Evolutionary conservation across 2,329 filamentous ascomycete genomes (phyloP), one percentile per base, ranked within the genome.

Genomic region (Epichloe scottii): DNA sequence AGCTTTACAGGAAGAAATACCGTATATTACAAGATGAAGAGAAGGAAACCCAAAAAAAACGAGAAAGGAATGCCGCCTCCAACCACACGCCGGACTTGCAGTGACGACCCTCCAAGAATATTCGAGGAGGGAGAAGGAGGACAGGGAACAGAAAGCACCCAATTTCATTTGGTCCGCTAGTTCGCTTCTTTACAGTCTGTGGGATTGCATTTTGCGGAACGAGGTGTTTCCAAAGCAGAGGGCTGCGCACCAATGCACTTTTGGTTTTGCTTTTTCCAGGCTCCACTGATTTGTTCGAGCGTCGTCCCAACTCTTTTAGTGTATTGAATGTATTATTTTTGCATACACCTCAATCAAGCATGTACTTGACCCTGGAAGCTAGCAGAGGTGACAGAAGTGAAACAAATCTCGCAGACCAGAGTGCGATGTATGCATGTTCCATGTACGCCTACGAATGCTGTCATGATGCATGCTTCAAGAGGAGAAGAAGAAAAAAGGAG

Each of bases 401-500:
- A 26, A 3, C 26, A 7, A 30, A 1, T 4, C 26, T 30, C 8
- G 26, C 26, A 11, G 3, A 3, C 26, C 26, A 30, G 26, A 11
- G 26, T 30, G 26, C 26, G 8, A 30, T 11, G 26, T 30, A 30
- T 10, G 26, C 26, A 30, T 30, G 26, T 30, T 30, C 26, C 26
- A 30, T 30, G 26, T 30, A 10, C 26, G 26, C 26, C 26, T 30
- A 30, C 26, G 3, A 30, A 11, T 11, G 26, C 26, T 10, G 26
- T 30, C 26, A 39, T 39, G n/a, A 39, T 8, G 26, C 26, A 45
- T 11, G 11, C 10, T 8, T 12, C 2, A 2, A 7, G 14, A 19
- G 1, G 2, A 5, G 2, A 35, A 6, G 1, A 4, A 3, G 2
- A 35, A 35, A 35, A 2, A 15, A 4, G n/a, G 1, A 15, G 4